A percentile compares a stretch with the other conserved stretches of the same genome.
These are phyloP conservation scores for Ophiostoma fasciatum DNA, from an alignment of 2,329 filamentous ascomycete species.

Conservation along the genomic window DNA sequence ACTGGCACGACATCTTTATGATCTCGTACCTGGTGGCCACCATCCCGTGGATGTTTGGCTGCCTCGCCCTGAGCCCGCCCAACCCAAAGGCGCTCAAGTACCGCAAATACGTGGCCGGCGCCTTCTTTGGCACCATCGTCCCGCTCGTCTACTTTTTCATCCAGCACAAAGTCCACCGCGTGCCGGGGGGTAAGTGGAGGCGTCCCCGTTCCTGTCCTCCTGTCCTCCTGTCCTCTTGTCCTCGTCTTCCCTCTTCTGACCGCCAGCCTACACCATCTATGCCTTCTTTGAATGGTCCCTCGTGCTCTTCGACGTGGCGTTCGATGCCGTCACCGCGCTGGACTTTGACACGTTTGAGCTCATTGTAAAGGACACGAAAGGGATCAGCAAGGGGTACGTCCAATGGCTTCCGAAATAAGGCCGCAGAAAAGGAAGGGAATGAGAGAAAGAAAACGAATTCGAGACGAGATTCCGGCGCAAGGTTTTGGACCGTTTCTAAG, in stretches of 20 bases:
- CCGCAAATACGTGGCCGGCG: constrained; percentile 65
- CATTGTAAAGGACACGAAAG: constrained; percentile 76
- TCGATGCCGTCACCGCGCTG: constrained; percentile 85
- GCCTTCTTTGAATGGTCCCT: constrained; percentile 97
- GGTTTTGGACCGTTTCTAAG: not conserved
- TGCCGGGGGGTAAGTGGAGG: constrained; percentile 82
- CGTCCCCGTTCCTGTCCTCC: not conserved
- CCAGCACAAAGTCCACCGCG: constrained; percentile 91
- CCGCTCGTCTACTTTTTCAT: constrained; percentile 95
- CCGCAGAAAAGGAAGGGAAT: constrained; percentile 10
- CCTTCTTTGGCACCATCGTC: constrained; percentile 83
- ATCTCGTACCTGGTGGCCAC: constrained; percentile 93
- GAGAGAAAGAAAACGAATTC: not conserved
- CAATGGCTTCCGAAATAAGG: constrained; percentile 79
- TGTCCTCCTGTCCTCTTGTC: not conserved
- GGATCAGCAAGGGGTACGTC: constrained; percentile 95
- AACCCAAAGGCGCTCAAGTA: constrained; percentile 76
- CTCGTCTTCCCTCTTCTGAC: not conserved
- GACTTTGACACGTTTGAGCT: constrained; percentile 87
- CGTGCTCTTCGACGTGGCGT: constrained; percentile 87
- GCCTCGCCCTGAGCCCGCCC: constrained; percentile 71
- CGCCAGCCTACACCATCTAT: constrained; percentile 87
- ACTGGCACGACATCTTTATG: constrained; percentile 99
- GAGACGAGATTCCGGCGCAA: no score
- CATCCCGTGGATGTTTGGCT: constrained; percentile 87